phyloP scores from a whole-genome alignment of 805 yeast genomes.

The Candida maltosa region DNA sequence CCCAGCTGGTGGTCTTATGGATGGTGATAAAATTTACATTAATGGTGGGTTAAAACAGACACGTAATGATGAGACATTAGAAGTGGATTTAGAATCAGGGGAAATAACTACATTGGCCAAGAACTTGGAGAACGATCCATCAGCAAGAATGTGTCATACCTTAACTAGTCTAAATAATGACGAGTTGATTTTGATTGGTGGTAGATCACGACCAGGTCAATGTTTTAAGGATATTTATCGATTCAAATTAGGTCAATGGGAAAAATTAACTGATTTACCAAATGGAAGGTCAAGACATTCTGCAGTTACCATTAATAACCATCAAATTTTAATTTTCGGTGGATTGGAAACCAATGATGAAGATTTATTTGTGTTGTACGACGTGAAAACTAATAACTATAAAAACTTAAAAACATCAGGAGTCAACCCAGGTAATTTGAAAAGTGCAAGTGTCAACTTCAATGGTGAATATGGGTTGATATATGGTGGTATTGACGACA shows the following conservation, averaged over 20 bases:
- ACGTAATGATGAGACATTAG: constrained; percentile 14
- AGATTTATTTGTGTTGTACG: constrained; percentile 17
- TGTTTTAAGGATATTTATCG: constrained; percentile 32
- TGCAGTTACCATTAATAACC: constrained; percentile 22
- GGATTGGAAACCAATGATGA: constrained; percentile 29
- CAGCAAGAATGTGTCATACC: constrained; percentile 59
- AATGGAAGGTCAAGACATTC: constrained; percentile 51
- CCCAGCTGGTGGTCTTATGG: constrained; percentile 28
- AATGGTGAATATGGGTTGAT: constrained; percentile 35
- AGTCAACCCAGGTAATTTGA: constrained; percentile 18
- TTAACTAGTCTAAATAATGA: constrained; percentile 30
- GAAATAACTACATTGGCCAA: constrained; percentile 34
- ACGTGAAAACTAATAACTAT: constrained; percentile 10
- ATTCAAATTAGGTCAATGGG: constrained; percentile 36
- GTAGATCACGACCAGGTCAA: constrained; percentile 59
- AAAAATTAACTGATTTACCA: constrained; percentile 33
- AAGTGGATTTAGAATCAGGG: constrained; percentile 26
- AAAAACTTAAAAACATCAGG: constrained; percentile 13
- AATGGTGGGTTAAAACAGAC: constrained; percentile 43
- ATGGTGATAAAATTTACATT: constrained; percentile 19
- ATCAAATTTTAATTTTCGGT: constrained; percentile 47
- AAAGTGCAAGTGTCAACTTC: constrained; percentile 35
- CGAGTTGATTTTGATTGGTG: constrained; percentile 52
- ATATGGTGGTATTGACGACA: constrained; percentile 45
- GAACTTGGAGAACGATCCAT: constrained; percentile 17